phyloP scores from a whole-genome alignment of 1,284 basidiomycete species.

The Xerocomus amazonicus region DNA sequence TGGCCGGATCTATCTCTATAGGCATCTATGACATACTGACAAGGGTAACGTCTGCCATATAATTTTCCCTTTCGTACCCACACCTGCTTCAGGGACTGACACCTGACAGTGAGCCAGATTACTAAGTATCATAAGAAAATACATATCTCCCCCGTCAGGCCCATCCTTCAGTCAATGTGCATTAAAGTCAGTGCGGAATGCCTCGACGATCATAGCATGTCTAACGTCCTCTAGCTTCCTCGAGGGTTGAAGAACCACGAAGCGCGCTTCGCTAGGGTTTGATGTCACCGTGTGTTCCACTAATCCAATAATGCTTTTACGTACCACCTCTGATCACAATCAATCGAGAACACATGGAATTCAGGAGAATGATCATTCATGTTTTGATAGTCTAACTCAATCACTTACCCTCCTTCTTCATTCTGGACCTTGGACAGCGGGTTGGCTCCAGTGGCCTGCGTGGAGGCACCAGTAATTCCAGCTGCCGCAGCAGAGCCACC shows the following conservation, averaged over 20 bases:
- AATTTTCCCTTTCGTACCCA: constrained; percentile 26
- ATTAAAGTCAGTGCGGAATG: constrained; percentile 32
- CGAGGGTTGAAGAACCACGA: constrained; percentile 87
- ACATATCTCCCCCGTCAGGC: constrained; percentile 13
- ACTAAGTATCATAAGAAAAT: constrained; percentile 22
- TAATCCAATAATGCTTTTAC: constrained; percentile 17
- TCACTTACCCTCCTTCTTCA: constrained; percentile 72
- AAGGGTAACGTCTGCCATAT: constrained; percentile 18
- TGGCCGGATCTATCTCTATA: constrained; percentile 16
- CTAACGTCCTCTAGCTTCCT: constrained; percentile 37
- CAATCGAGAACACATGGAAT: constrained; percentile 8
- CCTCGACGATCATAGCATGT: constrained; percentile 11
- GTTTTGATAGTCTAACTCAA: constrained; percentile 24
- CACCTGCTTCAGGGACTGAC: constrained; percentile 26
- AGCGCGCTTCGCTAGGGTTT: constrained; percentile 68
- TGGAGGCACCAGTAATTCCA: constrained; percentile 38
- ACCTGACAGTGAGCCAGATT: constrained; percentile 24
- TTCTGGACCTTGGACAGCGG: constrained; percentile 71
- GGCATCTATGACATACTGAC: constrained; percentile 19
- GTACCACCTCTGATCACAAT: constrained; percentile 40
- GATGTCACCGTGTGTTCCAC: constrained; percentile 17
- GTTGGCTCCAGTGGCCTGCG: constrained; percentile 48
- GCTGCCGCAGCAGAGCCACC: constrained; percentile 57
- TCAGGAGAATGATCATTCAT: constrained; percentile 18
- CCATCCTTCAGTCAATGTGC: constrained; percentile 11